Conservation (phyloP, 768 basidiomycete species). For the Amanita muscaria region DNA sequence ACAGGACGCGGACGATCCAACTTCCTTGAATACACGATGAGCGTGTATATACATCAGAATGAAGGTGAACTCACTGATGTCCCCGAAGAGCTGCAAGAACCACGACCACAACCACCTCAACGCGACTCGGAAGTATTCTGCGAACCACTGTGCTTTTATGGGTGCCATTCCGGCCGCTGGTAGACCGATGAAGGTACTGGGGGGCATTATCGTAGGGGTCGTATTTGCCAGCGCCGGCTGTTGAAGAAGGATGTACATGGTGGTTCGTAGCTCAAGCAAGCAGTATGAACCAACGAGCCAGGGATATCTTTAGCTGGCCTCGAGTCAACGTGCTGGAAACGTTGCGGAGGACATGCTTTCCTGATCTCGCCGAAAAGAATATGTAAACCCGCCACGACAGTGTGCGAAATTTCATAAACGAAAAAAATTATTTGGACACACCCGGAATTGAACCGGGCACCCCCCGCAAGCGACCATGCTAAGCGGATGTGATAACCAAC, state of each 20-base stretch:
- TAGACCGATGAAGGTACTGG: background rate
- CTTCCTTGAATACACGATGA: background rate
- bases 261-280: background rate
- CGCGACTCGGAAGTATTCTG: background rate
- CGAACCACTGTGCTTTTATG: background rate
- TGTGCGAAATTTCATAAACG: too few relatives aligned
- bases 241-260: too few relatives aligned
- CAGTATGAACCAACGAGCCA: background rate
- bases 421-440: conserved; percentile 5
- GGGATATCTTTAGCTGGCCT: background rate
- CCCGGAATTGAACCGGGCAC: conserved; percentile 13
- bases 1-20: background rate
- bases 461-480: conserved; percentile 9
- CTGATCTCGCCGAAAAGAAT: background rate
- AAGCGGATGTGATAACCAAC: conserved; percentile 12
- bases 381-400: too few relatives aligned
- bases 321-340: background rate
- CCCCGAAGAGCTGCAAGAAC: background rate
- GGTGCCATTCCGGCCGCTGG: background rate
- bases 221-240: too few relatives aligned
- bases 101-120: conserved; percentile 7
- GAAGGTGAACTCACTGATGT: background rate
- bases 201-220: background rate
- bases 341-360: background rate
- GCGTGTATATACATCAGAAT: background rate